Evolutionary conservation across 495 filamentous ascomycete genomes (phyloP), one percentile per base, ranked within the genome.

Genomic region (Tuber calosporum): DNA sequence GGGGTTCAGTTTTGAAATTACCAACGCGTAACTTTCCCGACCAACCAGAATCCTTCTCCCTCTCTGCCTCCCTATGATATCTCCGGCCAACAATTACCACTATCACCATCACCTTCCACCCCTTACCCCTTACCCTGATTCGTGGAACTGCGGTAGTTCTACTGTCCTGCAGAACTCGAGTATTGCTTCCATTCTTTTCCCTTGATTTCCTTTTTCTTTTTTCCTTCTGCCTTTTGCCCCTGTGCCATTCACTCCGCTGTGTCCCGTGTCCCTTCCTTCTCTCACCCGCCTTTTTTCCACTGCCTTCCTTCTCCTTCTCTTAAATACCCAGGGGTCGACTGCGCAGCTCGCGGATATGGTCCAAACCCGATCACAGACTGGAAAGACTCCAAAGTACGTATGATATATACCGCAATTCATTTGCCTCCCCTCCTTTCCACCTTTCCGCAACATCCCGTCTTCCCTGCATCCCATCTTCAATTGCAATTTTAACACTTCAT

Each of bases 371-470:
- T 81, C 79, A 39, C 75, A 81, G 79, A 81, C 79, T 48, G 79
- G 86, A 58, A 84, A 85, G 81, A 88, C 86, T 69, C 86, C 86
- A 41, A 86, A 82, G 86, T 87, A 82, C 78, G 80, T 83, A 75
- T 68, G 20, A 71, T 26, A 11, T 58, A 72, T 19, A n/a, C 30
- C 58, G 39, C 45, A 40, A 71, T 34, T 66, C 41, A 48, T 68
- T 66, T 38, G 26, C 30, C 30, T 34, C 34, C 6, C 13, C 30
- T 6, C 26, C 13, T 34, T 30, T 34, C 48, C 9, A 26, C n/a
- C 8, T 62, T 17, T n/a, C 45, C n/a, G 45, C 7, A n/a, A n/a
- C 45, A 9, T 53, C 4, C 45, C 45, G 7, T 22, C 45, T 26
- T 26, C 13, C 11, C 5, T 17, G 1, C 4, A 5, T 17, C 17